Percentiles rank a stretch among this genome's conserved stretches.
Conservation (phyloP, 2,329 filamentous ascomycete genomes). For the Periglandula ipomoeae region DNA sequence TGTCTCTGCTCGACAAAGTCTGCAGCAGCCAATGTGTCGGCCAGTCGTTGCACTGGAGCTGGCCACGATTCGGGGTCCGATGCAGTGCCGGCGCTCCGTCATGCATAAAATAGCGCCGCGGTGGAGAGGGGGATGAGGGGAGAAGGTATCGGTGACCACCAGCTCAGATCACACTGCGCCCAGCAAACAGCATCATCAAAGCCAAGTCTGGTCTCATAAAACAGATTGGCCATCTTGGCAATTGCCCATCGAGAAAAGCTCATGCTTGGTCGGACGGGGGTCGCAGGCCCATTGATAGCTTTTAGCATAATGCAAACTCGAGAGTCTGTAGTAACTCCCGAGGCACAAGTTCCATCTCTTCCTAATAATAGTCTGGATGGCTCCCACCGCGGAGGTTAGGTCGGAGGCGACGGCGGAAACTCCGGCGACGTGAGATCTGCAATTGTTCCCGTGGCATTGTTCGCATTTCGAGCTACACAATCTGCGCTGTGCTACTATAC, state of each 20-base stretch:
- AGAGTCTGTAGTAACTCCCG: no score
- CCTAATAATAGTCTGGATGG: not conserved
- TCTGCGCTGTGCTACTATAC: no score
- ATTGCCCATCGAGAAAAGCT: not conserved
- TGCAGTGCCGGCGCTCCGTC: not conserved
- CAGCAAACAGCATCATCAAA: no score
- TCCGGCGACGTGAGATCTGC: not conserved
- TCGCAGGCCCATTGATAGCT: no score
- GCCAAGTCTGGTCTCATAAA: not conserved
- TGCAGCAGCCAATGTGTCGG: no score
- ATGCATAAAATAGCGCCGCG: not conserved
- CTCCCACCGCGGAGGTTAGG: not conserved
- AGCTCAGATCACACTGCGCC: not conserved
- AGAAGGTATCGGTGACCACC: not conserved
- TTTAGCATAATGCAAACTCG: no score
- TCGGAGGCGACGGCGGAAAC: not conserved
- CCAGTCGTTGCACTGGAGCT: not conserved
- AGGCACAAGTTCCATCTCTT: not conserved
- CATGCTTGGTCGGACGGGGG: no score
- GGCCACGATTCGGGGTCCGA: not conserved
- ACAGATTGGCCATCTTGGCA: not conserved
- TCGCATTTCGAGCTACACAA: no score
- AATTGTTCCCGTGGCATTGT: not conserved
- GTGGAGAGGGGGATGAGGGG: not conserved
- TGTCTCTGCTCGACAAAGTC: no score